Percentiles rank a stretch among this genome's conserved stretches.
Conservation (phyloP, 2,329 filamentous ascomycete species). For the Scedosporium minutisporum region DNA sequence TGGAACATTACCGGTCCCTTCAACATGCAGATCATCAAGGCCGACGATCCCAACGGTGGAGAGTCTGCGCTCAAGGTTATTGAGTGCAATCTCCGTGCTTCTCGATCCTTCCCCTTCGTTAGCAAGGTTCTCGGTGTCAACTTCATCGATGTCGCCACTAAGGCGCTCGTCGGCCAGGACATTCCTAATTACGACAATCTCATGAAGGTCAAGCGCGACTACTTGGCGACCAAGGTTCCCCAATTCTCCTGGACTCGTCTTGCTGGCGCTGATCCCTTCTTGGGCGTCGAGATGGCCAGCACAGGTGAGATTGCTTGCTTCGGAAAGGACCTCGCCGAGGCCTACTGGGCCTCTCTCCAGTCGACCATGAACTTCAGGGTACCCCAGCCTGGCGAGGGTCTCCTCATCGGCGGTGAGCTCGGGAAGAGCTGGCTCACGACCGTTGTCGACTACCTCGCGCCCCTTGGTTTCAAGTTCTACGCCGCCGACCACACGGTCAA, state of each 20-base stretch:
- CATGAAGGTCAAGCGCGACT: slow-evolving; percentile 83
- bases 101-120: slow-evolving; percentile 95
- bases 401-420: slow-evolving; percentile 84
- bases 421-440: slow-evolving; percentile 60
- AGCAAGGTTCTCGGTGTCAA: slow-evolving; percentile 94
- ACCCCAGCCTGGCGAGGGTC: slow-evolving; percentile 86
- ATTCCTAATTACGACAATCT: slow-evolving; percentile 79
- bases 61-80: slow-evolving; percentile 84
- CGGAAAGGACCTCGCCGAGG: slow-evolving; percentile 88
- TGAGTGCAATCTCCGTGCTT: slow-evolving; percentile 95
- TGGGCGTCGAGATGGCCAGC: slow-evolving; percentile 94
- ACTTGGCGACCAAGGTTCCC: slow-evolving; percentile 92
- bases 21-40: slow-evolving; percentile 99
- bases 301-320: slow-evolving; percentile 99
- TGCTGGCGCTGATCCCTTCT: slow-evolving; percentile 91
- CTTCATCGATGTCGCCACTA: slow-evolving; percentile 93
- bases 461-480: slow-evolving; percentile 90
- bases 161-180: slow-evolving; percentile 76
- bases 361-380: slow-evolving; percentile 94
- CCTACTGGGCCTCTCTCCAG: slow-evolving; percentile 94
- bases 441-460: slow-evolving; percentile 78
- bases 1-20: slow-evolving; percentile 97
- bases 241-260: slow-evolving; percentile 99
- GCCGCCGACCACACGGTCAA: slow-evolving; percentile 78
- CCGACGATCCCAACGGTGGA: slow-evolving; percentile 63